Evolutionary conservation across 371 early-diverging fungal species (phyloP).

Genomic region (Mucor indicus): DNA sequence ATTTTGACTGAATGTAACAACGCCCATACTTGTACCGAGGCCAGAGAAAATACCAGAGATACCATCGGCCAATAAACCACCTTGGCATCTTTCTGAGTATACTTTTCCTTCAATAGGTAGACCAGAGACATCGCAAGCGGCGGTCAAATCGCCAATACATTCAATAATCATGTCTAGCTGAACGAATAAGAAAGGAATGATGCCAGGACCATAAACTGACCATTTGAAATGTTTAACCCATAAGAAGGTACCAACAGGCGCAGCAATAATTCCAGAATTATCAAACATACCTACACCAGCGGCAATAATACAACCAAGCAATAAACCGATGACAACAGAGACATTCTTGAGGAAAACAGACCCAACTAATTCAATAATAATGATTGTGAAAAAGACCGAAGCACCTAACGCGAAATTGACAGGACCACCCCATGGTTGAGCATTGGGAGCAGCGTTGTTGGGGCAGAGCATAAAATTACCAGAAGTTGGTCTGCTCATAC

Average conservation of each 20-base stretch:
- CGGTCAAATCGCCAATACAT: conserved; percentile 58
- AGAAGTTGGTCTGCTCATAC: conserved; percentile 24
- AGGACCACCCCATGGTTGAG: conserved; percentile 43
- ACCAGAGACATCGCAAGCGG: conserved; percentile 56
- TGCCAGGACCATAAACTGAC: conserved; percentile 52
- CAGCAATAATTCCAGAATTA: conserved; percentile 31
- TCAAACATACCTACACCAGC: conserved; percentile 52
- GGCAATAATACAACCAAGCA: conserved; percentile 55
- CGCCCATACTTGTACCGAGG: conserved; percentile 48
- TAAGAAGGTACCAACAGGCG: conserved; percentile 52
- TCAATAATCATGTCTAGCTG: conserved; percentile 50
- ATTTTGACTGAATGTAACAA: conserved; percentile 57
- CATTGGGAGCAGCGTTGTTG: conserved; percentile 39
- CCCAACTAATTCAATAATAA: conserved; percentile 53
- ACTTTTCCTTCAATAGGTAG: conserved; percentile 50
- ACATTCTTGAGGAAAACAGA: conserved; percentile 58
- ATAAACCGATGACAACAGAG: conserved; percentile 52
- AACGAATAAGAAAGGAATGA: conserved; percentile 55
- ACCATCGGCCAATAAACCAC: conserved; percentile 58
- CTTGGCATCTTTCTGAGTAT: conserved; percentile 55
- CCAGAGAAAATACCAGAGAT: conserved; percentile 47
- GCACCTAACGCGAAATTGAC: conserved; percentile 46
- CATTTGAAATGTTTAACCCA: conserved; percentile 55
- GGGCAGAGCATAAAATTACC: conserved; percentile 27
- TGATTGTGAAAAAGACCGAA: conserved; percentile 48